Percentiles rank a stretch among this genome's conserved stretches.
These are phyloP conservation scores for Venustampulla echinocandica DNA, from an alignment of 495 filamentous ascomycete species.

Conservation along the genomic window DNA sequence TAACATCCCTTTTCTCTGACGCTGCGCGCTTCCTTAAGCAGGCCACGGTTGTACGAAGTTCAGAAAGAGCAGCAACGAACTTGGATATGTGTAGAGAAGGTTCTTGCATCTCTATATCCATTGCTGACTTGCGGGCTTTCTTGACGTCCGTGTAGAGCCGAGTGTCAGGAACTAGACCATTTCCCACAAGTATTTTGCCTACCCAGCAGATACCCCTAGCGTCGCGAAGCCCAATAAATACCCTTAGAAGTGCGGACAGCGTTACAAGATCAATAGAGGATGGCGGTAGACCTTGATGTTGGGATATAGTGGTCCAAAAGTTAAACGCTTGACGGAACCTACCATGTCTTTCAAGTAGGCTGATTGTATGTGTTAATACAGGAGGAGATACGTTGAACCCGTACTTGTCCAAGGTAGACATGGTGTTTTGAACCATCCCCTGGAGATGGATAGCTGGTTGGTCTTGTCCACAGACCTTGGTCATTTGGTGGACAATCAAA, in stretches of 20 bases:
- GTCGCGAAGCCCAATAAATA: conserved; percentile 30
- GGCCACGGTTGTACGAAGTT: too few species aligned
- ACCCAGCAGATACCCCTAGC: conserved; percentile 26
- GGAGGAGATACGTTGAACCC: conserved; percentile 23
- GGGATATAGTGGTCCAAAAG: conserved; percentile 27
- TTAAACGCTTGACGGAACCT: conserved; percentile 27
- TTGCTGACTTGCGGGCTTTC: conserved; percentile 18
- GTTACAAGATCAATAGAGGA: conserved; percentile 27
- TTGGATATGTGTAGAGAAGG: too few species aligned
- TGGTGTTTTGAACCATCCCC: conserved; percentile 21
- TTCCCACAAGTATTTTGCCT: conserved; percentile 22
- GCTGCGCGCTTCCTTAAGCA: too few species aligned
- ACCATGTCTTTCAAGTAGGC: conserved; percentile 23
- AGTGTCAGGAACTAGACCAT: conserved; percentile 25
- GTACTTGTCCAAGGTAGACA: conserved; percentile 23
- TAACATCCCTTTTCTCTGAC: too few species aligned
- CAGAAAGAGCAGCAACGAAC: too few species aligned
- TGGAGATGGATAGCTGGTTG: conserved; percentile 6
- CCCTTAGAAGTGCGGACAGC: conserved; percentile 29
- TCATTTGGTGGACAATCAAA: conserved; percentile 28
- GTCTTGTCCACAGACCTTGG: conserved; percentile 16
- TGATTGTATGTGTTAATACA: conserved; percentile 32
- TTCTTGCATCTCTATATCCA: neutral
- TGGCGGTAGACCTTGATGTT: conserved; percentile 23
- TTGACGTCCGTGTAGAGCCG: conserved; percentile 26